phyloP scores from a whole-genome alignment of 2,329 filamentous ascomycete species.

The Tolypocladium tundrense region DNA sequence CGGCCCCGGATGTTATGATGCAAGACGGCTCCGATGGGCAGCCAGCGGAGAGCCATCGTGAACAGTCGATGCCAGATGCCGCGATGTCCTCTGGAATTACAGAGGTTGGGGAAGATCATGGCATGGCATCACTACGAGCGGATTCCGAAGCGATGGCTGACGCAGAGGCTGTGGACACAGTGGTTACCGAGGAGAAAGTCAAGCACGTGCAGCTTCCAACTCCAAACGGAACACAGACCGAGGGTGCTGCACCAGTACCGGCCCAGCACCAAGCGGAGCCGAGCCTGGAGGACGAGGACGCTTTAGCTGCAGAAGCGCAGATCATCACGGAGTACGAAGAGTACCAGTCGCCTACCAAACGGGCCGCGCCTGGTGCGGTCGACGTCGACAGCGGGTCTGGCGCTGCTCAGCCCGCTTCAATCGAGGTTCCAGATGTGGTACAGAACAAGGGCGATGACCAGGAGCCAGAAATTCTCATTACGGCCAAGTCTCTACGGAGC shows the following conservation, averaged over 20 bases:
- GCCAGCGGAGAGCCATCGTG: not conserved
- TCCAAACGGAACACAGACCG: not conserved
- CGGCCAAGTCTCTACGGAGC: conserved; percentile 19
- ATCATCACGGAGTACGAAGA: conserved; percentile 11
- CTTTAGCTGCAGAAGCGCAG: conserved; percentile 10
- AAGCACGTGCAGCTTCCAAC: not conserved
- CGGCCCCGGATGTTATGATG: not conserved
- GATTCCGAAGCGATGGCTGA: not conserved
- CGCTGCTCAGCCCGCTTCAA: not conserved
- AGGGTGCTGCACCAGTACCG: not conserved
- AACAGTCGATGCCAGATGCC: not conserved
- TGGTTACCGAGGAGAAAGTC: not conserved
- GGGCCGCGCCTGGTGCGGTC: not conserved
- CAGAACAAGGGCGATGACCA: conserved; percentile 3
- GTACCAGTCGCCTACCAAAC: not conserved
- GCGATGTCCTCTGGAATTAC: not conserved
- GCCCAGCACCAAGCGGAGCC: not conserved
- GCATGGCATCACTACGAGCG: not conserved
- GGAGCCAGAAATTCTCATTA: conserved; percentile 15
- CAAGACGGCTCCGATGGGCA: not conserved
- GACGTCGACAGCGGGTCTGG: not conserved
- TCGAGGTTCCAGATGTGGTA: conserved; percentile 3
- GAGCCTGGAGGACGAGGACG: not conserved
- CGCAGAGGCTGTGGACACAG: not conserved
- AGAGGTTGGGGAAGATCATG: not conserved